Evolutionary conservation across 148 eudicot species (phyloP).

Genomic region (Dysphania ambrosioides): DNA sequence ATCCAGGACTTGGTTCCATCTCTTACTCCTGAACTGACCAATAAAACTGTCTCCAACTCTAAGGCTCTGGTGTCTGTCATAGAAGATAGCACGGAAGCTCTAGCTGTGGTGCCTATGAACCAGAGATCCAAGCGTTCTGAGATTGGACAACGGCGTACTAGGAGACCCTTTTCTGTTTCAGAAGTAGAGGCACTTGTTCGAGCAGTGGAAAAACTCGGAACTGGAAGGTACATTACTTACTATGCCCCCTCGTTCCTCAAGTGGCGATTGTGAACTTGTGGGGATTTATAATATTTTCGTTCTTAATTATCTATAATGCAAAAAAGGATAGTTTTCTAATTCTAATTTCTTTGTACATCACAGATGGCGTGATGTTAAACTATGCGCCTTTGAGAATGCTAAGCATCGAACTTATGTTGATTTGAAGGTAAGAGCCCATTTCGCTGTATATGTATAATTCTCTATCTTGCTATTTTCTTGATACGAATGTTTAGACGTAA

Average conservation of each 20-base stretch:
- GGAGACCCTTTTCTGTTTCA: conserved; percentile 92
- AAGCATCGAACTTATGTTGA: conserved; percentile 97
- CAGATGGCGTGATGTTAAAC: conserved; percentile 98
- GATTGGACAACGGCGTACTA: conserved; percentile 79
- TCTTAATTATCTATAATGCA: too few species aligned
- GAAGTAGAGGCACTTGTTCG: conserved; percentile 96
- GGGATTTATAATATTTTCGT: neutral
- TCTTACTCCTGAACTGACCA: conserved; percentile 29
- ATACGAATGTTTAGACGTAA: conserved; percentile 7
- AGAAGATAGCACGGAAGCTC: conserved; percentile 47
- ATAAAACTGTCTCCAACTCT: conserved; percentile 39
- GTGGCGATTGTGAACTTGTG: neutral
- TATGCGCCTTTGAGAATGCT: conserved; percentile 82
- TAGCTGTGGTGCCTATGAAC: conserved; percentile 61
- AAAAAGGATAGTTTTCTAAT: neutral
- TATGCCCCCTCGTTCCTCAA: neutral
- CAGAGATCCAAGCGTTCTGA: conserved; percentile 61
- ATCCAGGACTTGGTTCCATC: conserved; percentile 48
- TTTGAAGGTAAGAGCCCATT: conserved; percentile 62
- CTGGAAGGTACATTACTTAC: conserved; percentile 68
- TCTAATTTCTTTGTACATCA: conserved; percentile 20
- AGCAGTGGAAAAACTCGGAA: conserved; percentile 97
- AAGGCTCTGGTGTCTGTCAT: conserved; percentile 64
- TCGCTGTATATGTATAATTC: neutral
- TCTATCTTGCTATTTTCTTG: conserved; percentile 11